Percentiles rank a stretch among this genome's conserved stretches.
Evolutionary conservation across 352 stramenopile species (phyloP).

Genomic region (Phytophthora citricola): DNA sequence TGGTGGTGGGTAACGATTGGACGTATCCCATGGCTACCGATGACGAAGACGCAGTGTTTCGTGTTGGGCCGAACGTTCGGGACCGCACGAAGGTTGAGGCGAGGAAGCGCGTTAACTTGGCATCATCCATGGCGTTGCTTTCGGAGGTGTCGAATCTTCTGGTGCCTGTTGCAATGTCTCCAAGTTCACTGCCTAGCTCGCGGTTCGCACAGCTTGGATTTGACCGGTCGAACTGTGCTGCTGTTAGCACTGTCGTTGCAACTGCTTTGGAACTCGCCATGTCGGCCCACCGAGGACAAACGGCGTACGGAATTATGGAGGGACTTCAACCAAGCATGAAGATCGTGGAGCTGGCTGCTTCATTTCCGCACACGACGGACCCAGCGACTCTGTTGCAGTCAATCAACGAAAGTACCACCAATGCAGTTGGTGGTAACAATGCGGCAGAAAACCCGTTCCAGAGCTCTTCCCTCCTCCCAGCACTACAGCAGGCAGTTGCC

Average conservation of each 20-base stretch:
- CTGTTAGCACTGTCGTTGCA: conserved; percentile 46
- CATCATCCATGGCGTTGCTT: conserved; percentile 64
- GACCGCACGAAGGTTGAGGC: conserved; percentile 72
- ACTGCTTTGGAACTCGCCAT: conserved; percentile 62
- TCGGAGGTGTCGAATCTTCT: conserved; percentile 65
- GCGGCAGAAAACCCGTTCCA: conserved; percentile 24
- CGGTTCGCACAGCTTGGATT: conserved; percentile 40
- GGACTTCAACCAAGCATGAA: conserved; percentile 63
- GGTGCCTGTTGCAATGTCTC: conserved; percentile 60
- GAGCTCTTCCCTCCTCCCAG: conserved; percentile 54
- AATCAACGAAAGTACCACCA: conserved; percentile 24
- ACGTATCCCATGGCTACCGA: conserved; percentile 65
- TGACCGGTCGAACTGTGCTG: conserved; percentile 37
- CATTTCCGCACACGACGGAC: conserved; percentile 46
- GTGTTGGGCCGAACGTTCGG: conserved; percentile 35
- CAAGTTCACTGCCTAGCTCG: conserved; percentile 31
- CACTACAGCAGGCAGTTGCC: conserved; percentile 15
- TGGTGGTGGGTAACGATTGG: conserved; percentile 78
- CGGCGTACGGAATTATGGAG: conserved; percentile 55
- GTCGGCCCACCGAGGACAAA: conserved; percentile 41
- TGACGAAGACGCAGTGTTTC: conserved; percentile 50
- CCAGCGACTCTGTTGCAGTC: conserved; percentile 39
- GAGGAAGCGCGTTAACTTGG: conserved; percentile 67
- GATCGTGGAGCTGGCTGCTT: conserved; percentile 56
- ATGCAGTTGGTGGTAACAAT: conserved; percentile 21